Percentiles rank a stretch among this genome's conserved stretches.
These are phyloP conservation scores for Acanthamoeba healyi DNA, from an alignment of 208 protist genomes.

Conservation along the genomic window DNA sequence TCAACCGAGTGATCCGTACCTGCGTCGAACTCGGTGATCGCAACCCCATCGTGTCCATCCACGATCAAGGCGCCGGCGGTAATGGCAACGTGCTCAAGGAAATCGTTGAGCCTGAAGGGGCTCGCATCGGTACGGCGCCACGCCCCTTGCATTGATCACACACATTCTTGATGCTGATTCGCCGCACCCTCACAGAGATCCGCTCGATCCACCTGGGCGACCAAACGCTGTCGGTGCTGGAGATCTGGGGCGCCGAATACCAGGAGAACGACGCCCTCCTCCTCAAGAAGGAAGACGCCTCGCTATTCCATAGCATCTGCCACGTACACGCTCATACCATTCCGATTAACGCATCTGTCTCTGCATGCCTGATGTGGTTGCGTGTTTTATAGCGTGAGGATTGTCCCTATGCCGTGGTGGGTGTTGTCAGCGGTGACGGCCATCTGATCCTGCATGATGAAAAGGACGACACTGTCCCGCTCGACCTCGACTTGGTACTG, in stretches of 20 bases:
- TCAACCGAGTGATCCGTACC: constrained; percentile 90
- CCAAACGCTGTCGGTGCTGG: constrained; percentile 87
- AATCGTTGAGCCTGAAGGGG: constrained; percentile 88
- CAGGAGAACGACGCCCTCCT: constrained; percentile 90
- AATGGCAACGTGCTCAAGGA: constrained; percentile 91
- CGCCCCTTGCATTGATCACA: neutral
- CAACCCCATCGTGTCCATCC: constrained; percentile 91
- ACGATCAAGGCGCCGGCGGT: constrained; percentile 89
- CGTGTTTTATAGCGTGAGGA: constrained; percentile 78
- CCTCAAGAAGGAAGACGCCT: constrained; percentile 79
- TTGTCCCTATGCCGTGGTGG: constrained; percentile 84
- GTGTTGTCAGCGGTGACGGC: constrained; percentile 89
- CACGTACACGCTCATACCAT: neutral
- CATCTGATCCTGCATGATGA: constrained; percentile 79
- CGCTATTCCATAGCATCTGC: constrained; percentile 83
- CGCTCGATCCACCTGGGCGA: constrained; percentile 83
- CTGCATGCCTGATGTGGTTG: neutral
- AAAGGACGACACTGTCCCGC: constrained; percentile 71
- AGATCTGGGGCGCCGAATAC: constrained; percentile 92
- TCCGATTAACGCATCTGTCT: neutral
- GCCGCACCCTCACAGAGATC: constrained; percentile 25
- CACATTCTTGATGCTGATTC: no score
- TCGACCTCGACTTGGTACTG: constrained; percentile 67
- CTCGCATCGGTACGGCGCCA: constrained; percentile 61
- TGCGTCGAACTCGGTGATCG: constrained; percentile 87